phyloP scores from a whole-genome alignment of 805 yeast genomes.

The Priceomyces melissophilus region DNA sequence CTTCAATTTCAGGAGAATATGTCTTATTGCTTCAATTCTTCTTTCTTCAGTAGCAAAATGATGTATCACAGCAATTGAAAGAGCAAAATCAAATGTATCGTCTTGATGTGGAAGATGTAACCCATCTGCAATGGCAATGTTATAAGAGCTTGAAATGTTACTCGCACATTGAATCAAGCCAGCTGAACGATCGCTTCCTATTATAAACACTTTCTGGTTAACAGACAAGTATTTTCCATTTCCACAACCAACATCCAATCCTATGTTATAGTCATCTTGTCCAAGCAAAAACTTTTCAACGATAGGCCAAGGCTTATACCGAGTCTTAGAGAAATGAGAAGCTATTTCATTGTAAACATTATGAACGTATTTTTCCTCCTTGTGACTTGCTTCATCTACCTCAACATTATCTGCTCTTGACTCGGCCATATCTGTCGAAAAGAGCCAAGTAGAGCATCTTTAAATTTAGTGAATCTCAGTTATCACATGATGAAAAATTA shows the following conservation, averaged over 20 bases:
- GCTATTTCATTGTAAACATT: slow-evolving; percentile 93
- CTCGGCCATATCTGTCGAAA: no score
- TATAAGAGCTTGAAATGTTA: slow-evolving; percentile 39
- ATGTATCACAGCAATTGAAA: slow-evolving; percentile 92
- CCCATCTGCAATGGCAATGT: slow-evolving; percentile 80
- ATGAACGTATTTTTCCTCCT: slow-evolving; percentile 81
- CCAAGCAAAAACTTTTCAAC: slow-evolving; percentile 65
- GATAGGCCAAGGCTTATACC: slow-evolving; percentile 98
- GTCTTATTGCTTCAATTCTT: slow-evolving; percentile 68
- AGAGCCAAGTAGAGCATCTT: no score
- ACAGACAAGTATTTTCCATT: slow-evolving; percentile 87
- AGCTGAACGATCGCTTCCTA: slow-evolving; percentile 74
- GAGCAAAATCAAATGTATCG: slow-evolving; percentile 70
- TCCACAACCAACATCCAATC: slow-evolving; percentile 95
- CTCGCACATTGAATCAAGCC: slow-evolving; percentile 67
- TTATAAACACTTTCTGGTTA: slow-evolving; percentile 61
- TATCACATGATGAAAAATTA: no score
- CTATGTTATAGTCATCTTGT: slow-evolving; percentile 56
- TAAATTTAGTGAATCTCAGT: no score
- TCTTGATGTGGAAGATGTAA: slow-evolving; percentile 44
- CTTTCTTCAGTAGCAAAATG: slow-evolving; percentile 87
- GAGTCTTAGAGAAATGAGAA: slow-evolving; percentile 84
- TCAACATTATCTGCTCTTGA: no score
- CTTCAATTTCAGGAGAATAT: slow-evolving; percentile 58
- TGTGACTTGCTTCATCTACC: slow-evolving; percentile 42